phyloP scores from a whole-genome alignment of 768 basidiomycete genomes.

The Daedaleopsis nitida region DNA sequence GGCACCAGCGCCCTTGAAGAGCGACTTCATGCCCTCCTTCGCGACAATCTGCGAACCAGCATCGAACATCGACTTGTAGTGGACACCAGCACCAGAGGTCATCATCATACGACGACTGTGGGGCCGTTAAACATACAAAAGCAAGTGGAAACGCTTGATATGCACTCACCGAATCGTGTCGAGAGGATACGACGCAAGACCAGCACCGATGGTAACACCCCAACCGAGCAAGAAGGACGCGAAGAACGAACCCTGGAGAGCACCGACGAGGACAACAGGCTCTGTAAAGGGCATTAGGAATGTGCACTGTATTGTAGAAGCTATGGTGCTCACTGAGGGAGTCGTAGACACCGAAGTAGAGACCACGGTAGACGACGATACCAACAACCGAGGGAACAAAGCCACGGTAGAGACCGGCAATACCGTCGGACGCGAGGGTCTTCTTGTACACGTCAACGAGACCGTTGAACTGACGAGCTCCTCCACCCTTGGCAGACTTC shows the following conservation, averaged over 20 bases:
- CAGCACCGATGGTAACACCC: slow-evolving; percentile 99
- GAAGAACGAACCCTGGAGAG: slow-evolving; percentile 93
- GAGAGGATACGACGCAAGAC: slow-evolving; percentile 96
- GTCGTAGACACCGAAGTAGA: slow-evolving; percentile 98
- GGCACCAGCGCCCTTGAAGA: slow-evolving; percentile 99
- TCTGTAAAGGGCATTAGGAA: slow-evolving; percentile 48
- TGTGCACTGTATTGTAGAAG: slow-evolving; percentile 19
- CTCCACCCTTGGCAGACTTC: slow-evolving; percentile 93
- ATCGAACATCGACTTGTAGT: slow-evolving; percentile 99
- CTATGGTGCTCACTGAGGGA: slow-evolving; percentile 70
- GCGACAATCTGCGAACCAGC: slow-evolving; percentile 92
- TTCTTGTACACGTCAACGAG: slow-evolving; percentile 96
- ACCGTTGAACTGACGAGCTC: slow-evolving; percentile 97
- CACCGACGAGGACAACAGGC: slow-evolving; percentile 95
- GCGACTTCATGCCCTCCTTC: slow-evolving; percentile 93
- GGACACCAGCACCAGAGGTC: slow-evolving; percentile 93
- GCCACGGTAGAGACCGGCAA: slow-evolving; percentile 99
- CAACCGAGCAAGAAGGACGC: slow-evolving; percentile 97
- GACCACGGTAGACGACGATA: slow-evolving; percentile 99
- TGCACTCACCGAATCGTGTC: slow-evolving; percentile 80
- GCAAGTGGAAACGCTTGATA: not conserved
- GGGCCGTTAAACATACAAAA: not conserved
- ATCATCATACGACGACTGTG: slow-evolving; percentile 99
- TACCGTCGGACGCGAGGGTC: slow-evolving; percentile 96
- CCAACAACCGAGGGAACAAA: slow-evolving; percentile 99